Base-by-base conservation (phyloP, 2,329 filamentous ascomycete species). In the Aspergillus vadensis region DNA sequence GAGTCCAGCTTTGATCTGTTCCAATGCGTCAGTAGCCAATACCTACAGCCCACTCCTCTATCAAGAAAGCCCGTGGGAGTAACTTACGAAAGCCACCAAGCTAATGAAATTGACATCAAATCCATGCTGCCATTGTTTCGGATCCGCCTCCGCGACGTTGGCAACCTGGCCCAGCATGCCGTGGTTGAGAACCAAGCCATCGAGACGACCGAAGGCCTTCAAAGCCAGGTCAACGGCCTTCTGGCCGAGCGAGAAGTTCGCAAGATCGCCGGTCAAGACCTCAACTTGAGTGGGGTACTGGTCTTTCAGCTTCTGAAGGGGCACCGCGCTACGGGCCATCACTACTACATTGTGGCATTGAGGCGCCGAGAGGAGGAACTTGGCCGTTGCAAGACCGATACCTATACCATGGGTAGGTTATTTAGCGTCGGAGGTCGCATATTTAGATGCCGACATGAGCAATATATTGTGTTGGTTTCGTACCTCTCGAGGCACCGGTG, bases 41-140 rank as follows among this genome's bases (percentile, higher is more conserved):
- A 9, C 3, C 6, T 1, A 30, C 21, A 47, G n/a, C 25, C 6
- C n/a, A 4, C 38, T 41, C 5, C 15, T 41, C n/a, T n/a, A 15
- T 39, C 14, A 39, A 15, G 4, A 0, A n/a, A 10, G 36, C 2
- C 9, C 10, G 4, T 5, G 30, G 2, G 3, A 14, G 1, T 1
- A 14, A 75, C 85, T 70, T 80, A 96, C 91, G 75, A 97, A 81
- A 39, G 87, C 88, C 47, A 97, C 80, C 30, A 86, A 87, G 66
- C 91, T 94, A 73, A 97, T 92, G 67, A 97, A 87, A 73, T 98
- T 98, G 63, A 92, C 81, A 68, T 96, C 88, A 76, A 92, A 97
- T 9, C 85, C 81, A 2, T 79, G 77, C 69, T 87, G 88, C 91
- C 93, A 97, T 62, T 90, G 88, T 39, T 90, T 86, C 0, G 87